Evolutionary conservation across 1,284 basidiomycete species (phyloP).

Genomic region (Fomitopsis schrenkii): DNA sequence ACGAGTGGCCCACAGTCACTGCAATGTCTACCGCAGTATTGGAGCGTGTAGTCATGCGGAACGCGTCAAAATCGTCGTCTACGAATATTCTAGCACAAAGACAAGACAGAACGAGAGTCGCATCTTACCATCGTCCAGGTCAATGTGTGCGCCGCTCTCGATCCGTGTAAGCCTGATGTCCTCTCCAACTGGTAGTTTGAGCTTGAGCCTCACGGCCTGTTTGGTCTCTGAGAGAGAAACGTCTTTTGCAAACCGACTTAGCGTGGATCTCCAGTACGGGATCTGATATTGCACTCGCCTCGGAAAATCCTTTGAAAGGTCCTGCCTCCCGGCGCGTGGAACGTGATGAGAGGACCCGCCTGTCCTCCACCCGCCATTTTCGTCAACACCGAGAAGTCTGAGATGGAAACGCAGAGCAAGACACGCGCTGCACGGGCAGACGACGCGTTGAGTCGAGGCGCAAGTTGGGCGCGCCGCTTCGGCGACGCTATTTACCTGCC

Average conservation of each 20-base stretch:
- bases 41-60: constrained; percentile 42
- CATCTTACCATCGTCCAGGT: constrained; percentile 66
- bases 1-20: constrained; percentile 27
- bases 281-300: constrained; percentile 16
- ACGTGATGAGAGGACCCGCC: constrained; percentile 21
- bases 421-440: not conserved
- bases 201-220: constrained; percentile 53
- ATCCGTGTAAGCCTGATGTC: constrained; percentile 51
- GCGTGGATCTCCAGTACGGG: not conserved
- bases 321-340: constrained; percentile 21
- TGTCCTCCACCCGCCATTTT: constrained; percentile 8
- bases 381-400: not conserved
- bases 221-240: constrained; percentile 53
- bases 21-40: constrained; percentile 33
- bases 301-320: constrained; percentile 27
- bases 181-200: constrained; percentile 40
- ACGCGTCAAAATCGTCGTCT: constrained; percentile 79
- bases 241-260: constrained; percentile 35
- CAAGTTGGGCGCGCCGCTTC: not conserved
- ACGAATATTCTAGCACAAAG: not conserved
- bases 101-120: not conserved
- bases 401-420: not conserved
- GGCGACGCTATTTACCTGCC: not conserved
- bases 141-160: constrained; percentile 48
- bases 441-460: not conserved